phyloP scores from a whole-genome alignment of 2,329 filamentous ascomycete species.

The Conoideocrella luteorostrata region DNA sequence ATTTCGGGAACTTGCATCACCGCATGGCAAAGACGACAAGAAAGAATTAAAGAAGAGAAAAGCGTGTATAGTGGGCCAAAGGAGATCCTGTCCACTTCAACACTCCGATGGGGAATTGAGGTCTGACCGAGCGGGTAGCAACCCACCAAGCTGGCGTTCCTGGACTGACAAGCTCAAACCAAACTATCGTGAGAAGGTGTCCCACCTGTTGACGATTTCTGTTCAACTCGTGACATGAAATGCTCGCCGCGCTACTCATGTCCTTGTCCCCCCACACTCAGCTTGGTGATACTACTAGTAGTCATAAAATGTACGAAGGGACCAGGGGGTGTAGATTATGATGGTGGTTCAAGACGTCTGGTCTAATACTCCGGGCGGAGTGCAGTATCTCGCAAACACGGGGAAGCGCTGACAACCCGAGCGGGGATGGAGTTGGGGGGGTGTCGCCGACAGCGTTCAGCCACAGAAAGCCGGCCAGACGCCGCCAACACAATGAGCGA shows the following conservation, averaged over 20 bases:
- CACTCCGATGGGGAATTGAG: no score
- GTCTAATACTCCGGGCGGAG: no score
- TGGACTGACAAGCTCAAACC: no score
- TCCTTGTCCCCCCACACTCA: no score
- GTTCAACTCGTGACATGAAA: conserved; percentile 2
- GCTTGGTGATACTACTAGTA: no score
- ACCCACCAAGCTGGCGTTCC: no score
- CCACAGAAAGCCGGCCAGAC: background rate
- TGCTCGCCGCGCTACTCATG: background rate
- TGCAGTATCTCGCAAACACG: background rate
- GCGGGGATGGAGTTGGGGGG: conserved; percentile 1
- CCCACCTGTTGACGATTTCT: background rate
- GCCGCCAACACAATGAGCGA: background rate
- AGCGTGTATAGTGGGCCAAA: background rate
- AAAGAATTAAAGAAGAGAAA: background rate
- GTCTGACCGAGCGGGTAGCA: no score
- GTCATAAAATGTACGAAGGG: no score
- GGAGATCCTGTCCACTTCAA: background rate
- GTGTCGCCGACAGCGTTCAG: background rate
- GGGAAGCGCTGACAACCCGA: background rate
- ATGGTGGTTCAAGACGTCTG: no score
- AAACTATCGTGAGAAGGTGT: background rate
- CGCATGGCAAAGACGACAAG: background rate
- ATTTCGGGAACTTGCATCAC: background rate
- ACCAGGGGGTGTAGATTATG: no score